Evolutionary conservation across 768 basidiomycete genomes (phyloP), one percentile per base, ranked within the genome.

Genomic region (Brasilioporus rufonigricans): DNA sequence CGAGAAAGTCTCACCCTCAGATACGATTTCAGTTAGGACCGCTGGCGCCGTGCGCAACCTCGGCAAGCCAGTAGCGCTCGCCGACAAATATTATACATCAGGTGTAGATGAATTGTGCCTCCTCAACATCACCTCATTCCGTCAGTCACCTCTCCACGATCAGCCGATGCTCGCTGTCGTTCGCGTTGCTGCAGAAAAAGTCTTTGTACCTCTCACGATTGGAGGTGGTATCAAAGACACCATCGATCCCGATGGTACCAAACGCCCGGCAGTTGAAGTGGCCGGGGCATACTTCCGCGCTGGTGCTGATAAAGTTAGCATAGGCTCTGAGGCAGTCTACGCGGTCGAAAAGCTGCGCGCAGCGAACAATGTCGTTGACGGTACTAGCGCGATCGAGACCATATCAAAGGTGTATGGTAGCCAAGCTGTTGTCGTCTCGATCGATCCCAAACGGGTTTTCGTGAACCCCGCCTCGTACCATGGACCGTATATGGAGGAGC

Each of bases 41-140:
- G 86, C 83, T 8, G 90, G 91, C 26, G 82, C 83, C 0, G 97
- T 99, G 13, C 89, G 96, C 62, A 98, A 99, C 72, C 87, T 99
- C 46, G 97, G 97, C 48, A 98, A 97, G 74, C 97, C 97, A 19
- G 92, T 99, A 63, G 84, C 91, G 27, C 85, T 98, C 56, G 89
- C 95, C 2, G 82, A 80, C 45, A 84, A 83, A 60, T 98, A 99
- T 75, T 98, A 87, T 73, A 69, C 75, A 12, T 83, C 85, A 31
- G 94, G 94, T 31, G 96, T 96, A 44, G 97, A 99, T 72, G 97
- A 99, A 73, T 78, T 99, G 33, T 97, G 93, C 69, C 85, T 99
- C 59, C 87, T 99, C 69, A 99, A 99, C 74, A 99, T 99, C 78
- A 99, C 97, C 16, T 97, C 96, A 58, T 99, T 99, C 84, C 91